phyloP scores from a whole-genome alignment of 2,329 filamentous ascomycete genomes.

The Cladosporium sp. region DNA sequence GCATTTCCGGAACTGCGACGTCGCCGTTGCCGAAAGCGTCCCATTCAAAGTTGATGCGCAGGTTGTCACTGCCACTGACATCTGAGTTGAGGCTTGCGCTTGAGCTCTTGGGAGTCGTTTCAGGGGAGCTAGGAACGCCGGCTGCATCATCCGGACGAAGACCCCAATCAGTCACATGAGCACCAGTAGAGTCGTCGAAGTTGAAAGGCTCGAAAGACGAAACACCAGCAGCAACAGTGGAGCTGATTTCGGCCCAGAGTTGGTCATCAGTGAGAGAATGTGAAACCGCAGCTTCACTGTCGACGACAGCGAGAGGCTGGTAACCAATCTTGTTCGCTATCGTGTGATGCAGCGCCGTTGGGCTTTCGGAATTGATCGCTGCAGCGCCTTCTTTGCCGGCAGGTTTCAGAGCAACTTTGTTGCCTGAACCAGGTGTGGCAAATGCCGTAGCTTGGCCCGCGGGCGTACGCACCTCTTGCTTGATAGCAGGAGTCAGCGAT shows the following conservation, averaged over 20 bases:
- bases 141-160: slow-evolving; percentile 23
- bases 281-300: neutral
- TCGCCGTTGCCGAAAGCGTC: slow-evolving; percentile 36
- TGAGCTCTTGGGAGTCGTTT: slow-evolving; percentile 29
- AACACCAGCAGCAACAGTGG: slow-evolving; percentile 29
- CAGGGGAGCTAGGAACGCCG: slow-evolving; percentile 24
- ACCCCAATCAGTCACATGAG: slow-evolving; percentile 23
- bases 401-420: slow-evolving; percentile 23
- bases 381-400: slow-evolving; percentile 23
- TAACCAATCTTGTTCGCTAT: slow-evolving; percentile 33
- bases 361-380: slow-evolving; percentile 24
- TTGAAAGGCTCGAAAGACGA: slow-evolving; percentile 7
- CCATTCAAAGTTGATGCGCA: slow-evolving; percentile 41
- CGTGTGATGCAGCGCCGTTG: slow-evolving; percentile 33
- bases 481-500: slow-evolving; percentile 20
- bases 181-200: slow-evolving; percentile 12
- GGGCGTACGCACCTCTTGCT: slow-evolving; percentile 19
- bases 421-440: slow-evolving; percentile 22
- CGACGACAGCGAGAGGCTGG: slow-evolving; percentile 7
- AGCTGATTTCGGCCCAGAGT: slow-evolving; percentile 24
- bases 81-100: slow-evolving; percentile 41
- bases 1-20: slow-evolving; percentile 26
- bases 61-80: slow-evolving; percentile 44
- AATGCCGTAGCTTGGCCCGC: slow-evolving; percentile 30
- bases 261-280: neutral